Conservation (phyloP, 2,329 filamentous ascomycete genomes). For the Microthyrium microscopicum region DNA sequence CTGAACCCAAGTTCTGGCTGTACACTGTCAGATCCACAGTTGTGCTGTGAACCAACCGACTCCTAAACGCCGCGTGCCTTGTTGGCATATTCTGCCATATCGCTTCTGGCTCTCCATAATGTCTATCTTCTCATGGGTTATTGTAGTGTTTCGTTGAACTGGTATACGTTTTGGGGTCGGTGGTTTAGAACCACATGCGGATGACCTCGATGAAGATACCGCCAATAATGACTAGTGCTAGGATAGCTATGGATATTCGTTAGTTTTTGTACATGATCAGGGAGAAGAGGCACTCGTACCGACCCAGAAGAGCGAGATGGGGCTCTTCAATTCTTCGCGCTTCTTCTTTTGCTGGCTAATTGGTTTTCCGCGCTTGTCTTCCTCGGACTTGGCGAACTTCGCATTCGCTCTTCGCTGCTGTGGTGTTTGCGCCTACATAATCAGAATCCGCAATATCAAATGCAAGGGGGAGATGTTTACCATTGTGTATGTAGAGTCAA, state of each 20-base stretch:
- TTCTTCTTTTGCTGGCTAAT: conserved; percentile 31
- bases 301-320: conserved; percentile 41
- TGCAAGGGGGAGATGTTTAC: not conserved
- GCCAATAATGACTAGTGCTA: conserved; percentile 47
- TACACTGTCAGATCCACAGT: no score
- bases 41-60: no score
- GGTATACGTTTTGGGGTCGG: no score
- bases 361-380: conserved; percentile 55
- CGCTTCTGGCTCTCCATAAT: not conserved
- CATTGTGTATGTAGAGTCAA: not conserved
- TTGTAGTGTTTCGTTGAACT: no score
- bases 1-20: no score
- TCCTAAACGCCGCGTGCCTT: no score
- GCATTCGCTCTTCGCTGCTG: conserved; percentile 68
- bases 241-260: conserved; percentile 28
- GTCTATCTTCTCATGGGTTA: not conserved
- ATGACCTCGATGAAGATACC: conserved; percentile 42
- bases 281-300: conserved; percentile 28
- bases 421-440: conserved; percentile 58
- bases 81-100: no score
- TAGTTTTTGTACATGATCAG: not conserved
- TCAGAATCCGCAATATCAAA: not conserved
- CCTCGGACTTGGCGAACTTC: conserved; percentile 59
- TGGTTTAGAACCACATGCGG: conserved; percentile 24
- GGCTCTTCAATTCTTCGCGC: conserved; percentile 34